Conservation (phyloP, 257 asterid genomes). For the Solanum chilense region DNA sequence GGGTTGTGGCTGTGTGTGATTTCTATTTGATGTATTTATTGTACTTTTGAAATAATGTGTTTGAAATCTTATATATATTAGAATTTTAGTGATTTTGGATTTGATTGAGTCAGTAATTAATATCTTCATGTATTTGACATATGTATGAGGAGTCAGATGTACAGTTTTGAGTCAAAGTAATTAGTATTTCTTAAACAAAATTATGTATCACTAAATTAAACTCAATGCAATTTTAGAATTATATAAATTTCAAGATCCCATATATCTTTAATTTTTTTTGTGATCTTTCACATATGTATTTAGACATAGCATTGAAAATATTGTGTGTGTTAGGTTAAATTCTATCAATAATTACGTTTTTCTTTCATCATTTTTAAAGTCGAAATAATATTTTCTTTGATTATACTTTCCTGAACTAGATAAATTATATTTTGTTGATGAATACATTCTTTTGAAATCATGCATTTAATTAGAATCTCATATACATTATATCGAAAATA, state of each 20-base stretch:
- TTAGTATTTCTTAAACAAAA: background rate
- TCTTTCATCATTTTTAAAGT: background rate
- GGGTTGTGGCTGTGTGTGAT: background rate
- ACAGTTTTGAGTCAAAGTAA: background rate
- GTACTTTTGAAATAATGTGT: background rate
- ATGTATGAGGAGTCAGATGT: background rate
- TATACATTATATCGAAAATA: background rate
- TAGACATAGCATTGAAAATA: background rate
- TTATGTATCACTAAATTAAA: background rate
- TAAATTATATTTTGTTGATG: background rate
- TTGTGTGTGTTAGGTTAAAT: background rate
- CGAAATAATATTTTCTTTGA: background rate
- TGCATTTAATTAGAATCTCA: background rate
- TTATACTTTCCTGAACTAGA: background rate
- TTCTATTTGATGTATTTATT: background rate
- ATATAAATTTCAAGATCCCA: background rate
- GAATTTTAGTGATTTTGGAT: background rate
- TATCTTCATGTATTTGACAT: background rate
- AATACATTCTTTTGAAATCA: background rate
- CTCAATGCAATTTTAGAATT: background rate
- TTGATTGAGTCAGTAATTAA: background rate
- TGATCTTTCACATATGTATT: background rate
- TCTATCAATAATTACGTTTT: background rate
- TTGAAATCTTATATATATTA: background rate
- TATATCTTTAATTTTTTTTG: background rate